Evolutionary conservation across 2,329 filamentous ascomycete species (phyloP), one percentile per base, ranked within the genome.

Genomic region (Arthrobotrys entomopaga): DNA sequence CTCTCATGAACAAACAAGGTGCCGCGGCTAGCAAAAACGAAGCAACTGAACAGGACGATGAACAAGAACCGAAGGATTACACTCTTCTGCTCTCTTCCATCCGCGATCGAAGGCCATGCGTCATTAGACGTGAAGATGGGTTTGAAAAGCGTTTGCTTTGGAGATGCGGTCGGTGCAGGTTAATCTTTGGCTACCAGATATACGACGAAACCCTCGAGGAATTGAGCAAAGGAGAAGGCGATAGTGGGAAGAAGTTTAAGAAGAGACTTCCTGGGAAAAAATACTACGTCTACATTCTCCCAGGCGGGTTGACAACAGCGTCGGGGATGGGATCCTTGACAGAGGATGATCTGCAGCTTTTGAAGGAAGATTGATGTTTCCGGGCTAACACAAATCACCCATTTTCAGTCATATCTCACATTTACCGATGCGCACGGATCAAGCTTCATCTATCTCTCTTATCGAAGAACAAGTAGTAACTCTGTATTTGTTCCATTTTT

Each of bases 81-180:
- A 86, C 86, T 8, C 81, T 86, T 0, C 82, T 88, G 0, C 82
- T 86, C 0, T 84, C 82, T 1, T 83, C 85, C 0, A 78, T 81
- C 1, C 81, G 82, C 0, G 86, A 87, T 69, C 80, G 82, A 0
- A 84, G 83, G 43, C 80, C 85, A 4, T 83, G 84, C 10, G 81
- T 89, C 0, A 82, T 89, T 5, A 82, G 85, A 0, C 82, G 85
- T 10, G 84, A 85, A 75, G 86, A 89, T 70, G 89, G 89, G 3
- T 90, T 90, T 75, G 89, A 91, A 82, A 90, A 89, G 82, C 81
- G 89, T 16, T 82, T 85, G 66, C 77, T 87, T 3, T 82, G 86
- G 76, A 82, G 85, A 20, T 91, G 89, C 81, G 84, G 83, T 11
- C 81, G 89, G 65, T 91, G 89, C 82, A 82, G 84, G 34, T 79